phyloP scores from a whole-genome alignment of 495 filamentous ascomycete genomes.

The Chaetomium tenue region DNA sequence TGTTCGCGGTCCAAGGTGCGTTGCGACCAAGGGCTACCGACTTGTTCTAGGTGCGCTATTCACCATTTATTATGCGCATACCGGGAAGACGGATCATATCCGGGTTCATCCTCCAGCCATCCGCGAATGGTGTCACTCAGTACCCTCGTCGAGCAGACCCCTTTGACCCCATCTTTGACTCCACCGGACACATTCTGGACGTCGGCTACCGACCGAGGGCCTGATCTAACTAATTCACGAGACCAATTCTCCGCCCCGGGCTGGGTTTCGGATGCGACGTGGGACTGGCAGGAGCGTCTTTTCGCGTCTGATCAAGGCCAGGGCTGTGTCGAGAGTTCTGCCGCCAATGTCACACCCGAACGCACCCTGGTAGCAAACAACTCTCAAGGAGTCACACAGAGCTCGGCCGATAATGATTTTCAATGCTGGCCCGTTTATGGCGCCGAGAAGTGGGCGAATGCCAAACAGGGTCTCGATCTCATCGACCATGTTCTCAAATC shows the following conservation, averaged over 20 bases:
- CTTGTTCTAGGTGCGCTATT: conserved; percentile 2
- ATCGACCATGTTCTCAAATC: neutral
- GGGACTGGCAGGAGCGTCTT: neutral
- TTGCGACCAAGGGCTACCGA: conserved; percentile 2
- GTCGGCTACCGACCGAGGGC: neutral
- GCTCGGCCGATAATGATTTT: neutral
- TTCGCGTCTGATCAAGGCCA: neutral
- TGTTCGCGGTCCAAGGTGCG: conserved; percentile 12
- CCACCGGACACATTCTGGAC: neutral
- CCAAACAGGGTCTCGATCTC: neutral
- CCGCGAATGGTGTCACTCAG: neutral
- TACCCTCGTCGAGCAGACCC: neutral
- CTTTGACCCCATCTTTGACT: neutral
- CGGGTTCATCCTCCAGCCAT: neutral
- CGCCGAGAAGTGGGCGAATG: neutral
- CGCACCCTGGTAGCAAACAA: neutral
- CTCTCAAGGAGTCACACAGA: neutral
- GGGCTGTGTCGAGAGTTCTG: neutral
- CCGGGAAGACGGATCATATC: neutral
- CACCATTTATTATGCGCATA: neutral
- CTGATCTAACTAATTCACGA: neutral
- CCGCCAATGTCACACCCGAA: too few species aligned
- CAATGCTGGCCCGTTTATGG: neutral
- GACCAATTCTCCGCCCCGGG: neutral
- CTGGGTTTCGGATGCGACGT: neutral